A percentile compares a stretch with the other conserved stretches of the same genome.
phyloP scores from a whole-genome alignment of 306 rosid species.

The Rubus parviflorus region DNA sequence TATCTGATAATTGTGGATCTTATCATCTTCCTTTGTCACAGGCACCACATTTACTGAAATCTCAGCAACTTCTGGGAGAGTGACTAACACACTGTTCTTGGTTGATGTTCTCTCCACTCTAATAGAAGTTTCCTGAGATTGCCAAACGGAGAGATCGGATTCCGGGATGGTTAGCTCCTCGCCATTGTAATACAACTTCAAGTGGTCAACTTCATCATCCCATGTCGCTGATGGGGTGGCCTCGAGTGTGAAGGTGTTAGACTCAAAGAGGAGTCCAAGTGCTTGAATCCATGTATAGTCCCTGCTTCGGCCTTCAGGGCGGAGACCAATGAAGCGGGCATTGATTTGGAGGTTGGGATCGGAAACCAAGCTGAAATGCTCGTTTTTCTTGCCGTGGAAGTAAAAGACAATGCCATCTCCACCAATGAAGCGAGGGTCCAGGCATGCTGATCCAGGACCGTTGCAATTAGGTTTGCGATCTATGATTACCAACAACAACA shows the following conservation, averaged over 20 bases:
- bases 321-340: not conserved
- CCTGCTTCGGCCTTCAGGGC: not conserved
- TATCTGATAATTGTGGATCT: slow-evolving; percentile 65
- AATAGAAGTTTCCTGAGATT: slow-evolving; percentile 32
- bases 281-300: slow-evolving; percentile 3
- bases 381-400: slow-evolving; percentile 2
- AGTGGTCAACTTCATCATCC: slow-evolving; percentile 37
- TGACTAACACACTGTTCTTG: slow-evolving; percentile 55
- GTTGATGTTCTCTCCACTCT: slow-evolving; percentile 65
- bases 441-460: not conserved
- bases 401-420: not conserved
- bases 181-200: slow-evolving; percentile 56
- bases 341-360: not conserved
- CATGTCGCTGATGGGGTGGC: not conserved
- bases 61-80: slow-evolving; percentile 51
- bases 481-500: not conserved
- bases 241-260: not conserved
- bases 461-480: not conserved
- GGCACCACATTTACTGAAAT: slow-evolving; percentile 73
- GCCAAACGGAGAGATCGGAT: slow-evolving; percentile 53
- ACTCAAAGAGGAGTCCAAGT: not conserved
- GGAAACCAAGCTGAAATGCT: not conserved
- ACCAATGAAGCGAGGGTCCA: not conserved
- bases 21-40: slow-evolving; percentile 72
- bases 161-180: slow-evolving; percentile 50